phyloP scores from a whole-genome alignment of 1,284 basidiomycete species.

The Puccinia novopanici region DNA sequence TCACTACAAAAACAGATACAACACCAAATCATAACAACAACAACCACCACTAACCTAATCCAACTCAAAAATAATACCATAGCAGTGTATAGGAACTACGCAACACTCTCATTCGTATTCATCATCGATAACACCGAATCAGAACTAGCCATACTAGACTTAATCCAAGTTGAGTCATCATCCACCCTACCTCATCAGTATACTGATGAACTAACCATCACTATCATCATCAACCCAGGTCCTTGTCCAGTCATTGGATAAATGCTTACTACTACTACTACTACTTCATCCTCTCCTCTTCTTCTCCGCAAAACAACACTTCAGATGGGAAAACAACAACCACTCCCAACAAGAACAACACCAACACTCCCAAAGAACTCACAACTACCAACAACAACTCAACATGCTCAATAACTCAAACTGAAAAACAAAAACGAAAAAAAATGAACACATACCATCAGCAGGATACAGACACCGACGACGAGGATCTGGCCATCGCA shows the following conservation, averaged over 20 bases:
- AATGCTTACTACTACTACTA: no score
- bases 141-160: slow-evolving; percentile 90
- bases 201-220: not conserved
- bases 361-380: no score
- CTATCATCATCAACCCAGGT: slow-evolving; percentile 64
- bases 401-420: slow-evolving; percentile 23
- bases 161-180: slow-evolving; percentile 78
- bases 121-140: slow-evolving; percentile 93
- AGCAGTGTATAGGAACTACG: slow-evolving; percentile 70
- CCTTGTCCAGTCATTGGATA: slow-evolving; percentile 93
- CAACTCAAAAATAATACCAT: no score
- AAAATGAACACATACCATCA: not conserved
- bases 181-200: not conserved
- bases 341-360: no score
- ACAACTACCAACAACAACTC: no score
- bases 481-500: slow-evolving; percentile 28
- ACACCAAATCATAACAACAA: slow-evolving; percentile 69
- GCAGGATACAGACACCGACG: not conserved
- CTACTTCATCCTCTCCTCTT: no score
- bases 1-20: slow-evolving; percentile 65
- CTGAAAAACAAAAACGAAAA: not conserved
- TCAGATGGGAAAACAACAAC: no score
- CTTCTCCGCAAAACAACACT: no score
- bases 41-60: slow-evolving; percentile 66
- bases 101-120: slow-evolving; percentile 95